Percentiles rank a stretch among this genome's conserved stretches.
Conservation (phyloP, 2,329 filamentous ascomycete genomes). For the Neofusicoccum laricinum region DNA sequence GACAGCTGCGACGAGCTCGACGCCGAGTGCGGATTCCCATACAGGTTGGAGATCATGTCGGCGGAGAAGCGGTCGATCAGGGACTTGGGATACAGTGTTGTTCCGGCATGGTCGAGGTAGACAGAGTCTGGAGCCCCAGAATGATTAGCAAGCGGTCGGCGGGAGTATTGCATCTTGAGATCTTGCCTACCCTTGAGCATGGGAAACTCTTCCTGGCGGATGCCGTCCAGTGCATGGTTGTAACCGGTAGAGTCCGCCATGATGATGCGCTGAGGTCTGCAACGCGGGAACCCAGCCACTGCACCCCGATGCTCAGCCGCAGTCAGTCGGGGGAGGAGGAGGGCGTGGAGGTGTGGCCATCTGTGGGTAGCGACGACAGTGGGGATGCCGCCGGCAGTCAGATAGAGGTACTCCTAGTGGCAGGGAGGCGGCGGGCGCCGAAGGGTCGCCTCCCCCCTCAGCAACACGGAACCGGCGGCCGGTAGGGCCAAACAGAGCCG, state of each 20-base stretch:
- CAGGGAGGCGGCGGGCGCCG: slow-evolving; percentile 11
- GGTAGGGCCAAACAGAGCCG: neutral
- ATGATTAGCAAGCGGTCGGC: slow-evolving; percentile 15
- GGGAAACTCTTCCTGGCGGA: slow-evolving; percentile 63
- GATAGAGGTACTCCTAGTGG: neutral
- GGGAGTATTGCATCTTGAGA: neutral
- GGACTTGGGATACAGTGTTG: slow-evolving; percentile 78
- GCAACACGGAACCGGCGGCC: neutral
- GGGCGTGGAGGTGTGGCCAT: neutral
- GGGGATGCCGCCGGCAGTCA: neutral
- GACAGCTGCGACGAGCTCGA: slow-evolving; percentile 78
- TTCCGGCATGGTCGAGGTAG: slow-evolving; percentile 95
- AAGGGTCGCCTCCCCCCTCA: neutral
- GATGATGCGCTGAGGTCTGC: neutral
- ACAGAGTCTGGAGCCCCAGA: slow-evolving; percentile 55
- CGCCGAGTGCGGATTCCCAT: slow-evolving; percentile 89
- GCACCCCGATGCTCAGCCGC: neutral
- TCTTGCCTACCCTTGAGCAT: slow-evolving; percentile 61
- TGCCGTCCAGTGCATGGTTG: slow-evolving; percentile 56
- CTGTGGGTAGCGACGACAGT: neutral
- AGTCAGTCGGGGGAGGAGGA: neutral
- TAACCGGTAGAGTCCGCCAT: slow-evolving; percentile 43
- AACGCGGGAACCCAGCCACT: neutral
- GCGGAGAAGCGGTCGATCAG: slow-evolving; percentile 73
- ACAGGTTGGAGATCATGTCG: slow-evolving; percentile 76